Percentiles rank a stretch among this genome's conserved stretches.
Conservation (phyloP, 805 yeast species). For the Teunomyces barrocoloradensis region DNA sequence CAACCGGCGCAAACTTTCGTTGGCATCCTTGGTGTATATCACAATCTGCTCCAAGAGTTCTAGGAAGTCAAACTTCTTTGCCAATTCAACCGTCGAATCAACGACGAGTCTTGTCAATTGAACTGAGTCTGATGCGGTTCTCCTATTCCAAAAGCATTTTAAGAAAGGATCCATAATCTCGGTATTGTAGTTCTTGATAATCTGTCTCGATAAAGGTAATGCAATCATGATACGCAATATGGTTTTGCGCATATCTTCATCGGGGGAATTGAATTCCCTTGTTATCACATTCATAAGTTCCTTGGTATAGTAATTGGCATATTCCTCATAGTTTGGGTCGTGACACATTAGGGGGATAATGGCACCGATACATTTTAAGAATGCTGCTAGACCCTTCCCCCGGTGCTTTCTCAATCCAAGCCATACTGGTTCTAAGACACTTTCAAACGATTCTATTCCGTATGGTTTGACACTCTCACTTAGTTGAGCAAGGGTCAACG, state of each 20-base stretch:
- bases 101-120: conserved; percentile 59
- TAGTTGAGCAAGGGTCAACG: conserved; percentile 65
- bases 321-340: conserved; percentile 53
- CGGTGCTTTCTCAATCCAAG: conserved; percentile 70
- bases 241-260: conserved; percentile 80
- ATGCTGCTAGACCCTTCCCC: conserved; percentile 75
- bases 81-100: conserved; percentile 66
- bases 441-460: conserved; percentile 86
- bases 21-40: conserved; percentile 68
- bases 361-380: conserved; percentile 72
- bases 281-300: conserved; percentile 67
- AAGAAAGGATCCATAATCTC: conserved; percentile 63
- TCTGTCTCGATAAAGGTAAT: conserved; percentile 59
- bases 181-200: conserved; percentile 48
- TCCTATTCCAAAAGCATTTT: conserved; percentile 74
- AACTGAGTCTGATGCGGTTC: conserved; percentile 64
- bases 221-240: conserved; percentile 67
- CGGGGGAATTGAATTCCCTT: conserved; percentile 77
- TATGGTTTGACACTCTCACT: conserved; percentile 85
- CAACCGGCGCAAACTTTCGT: conserved; percentile 78
- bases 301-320: conserved; percentile 71
- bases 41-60: conserved; percentile 58
- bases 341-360: conserved; percentile 81
- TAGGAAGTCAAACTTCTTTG: conserved; percentile 65
- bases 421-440: conserved; percentile 75